Evolutionary conservation across 2,329 filamentous ascomycete genomes (phyloP).

Genomic region (Trichophyton equinum): DNA sequence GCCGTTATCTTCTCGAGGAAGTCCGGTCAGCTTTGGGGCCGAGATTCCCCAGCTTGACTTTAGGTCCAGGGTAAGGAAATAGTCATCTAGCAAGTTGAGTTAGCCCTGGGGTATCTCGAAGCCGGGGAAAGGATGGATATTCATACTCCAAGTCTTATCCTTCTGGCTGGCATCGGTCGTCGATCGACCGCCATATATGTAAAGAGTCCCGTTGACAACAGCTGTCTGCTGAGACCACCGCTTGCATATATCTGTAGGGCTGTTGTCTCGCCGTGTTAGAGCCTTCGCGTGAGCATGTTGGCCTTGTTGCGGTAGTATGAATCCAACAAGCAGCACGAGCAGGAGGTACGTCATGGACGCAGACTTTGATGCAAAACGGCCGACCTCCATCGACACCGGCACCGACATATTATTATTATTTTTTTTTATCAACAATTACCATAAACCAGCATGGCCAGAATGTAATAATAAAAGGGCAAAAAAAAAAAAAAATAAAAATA

Average conservation of each 20-base stretch:
- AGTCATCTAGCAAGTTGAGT: conserved; percentile 41
- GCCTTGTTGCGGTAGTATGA: not conserved
- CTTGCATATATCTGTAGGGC: conserved; percentile 46
- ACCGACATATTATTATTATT: not conserved
- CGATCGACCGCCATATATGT: conserved; percentile 61
- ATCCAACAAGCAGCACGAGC: not conserved
- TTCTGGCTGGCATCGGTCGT: conserved; percentile 46
- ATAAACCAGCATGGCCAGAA: not conserved
- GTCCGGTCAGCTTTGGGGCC: conserved; percentile 49
- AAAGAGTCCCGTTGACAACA: conserved; percentile 61
- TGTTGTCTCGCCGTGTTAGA: conserved; percentile 22
- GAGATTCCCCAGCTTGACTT: conserved; percentile 58
- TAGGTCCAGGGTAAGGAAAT: conserved; percentile 60
- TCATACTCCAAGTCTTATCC: conserved; percentile 56
- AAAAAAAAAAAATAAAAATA: not conserved
- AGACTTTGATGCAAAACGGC: not conserved
- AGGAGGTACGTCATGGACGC: not conserved
- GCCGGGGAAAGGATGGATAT: not conserved
- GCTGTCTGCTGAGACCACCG: conserved; percentile 57
- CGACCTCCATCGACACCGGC: not conserved
- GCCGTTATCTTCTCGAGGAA: conserved; percentile 49
- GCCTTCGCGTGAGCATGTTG: not conserved
- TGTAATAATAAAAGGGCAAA: not conserved
- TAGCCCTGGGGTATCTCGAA: not conserved
- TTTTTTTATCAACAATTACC: not conserved